Evolutionary conservation across 140 eudicot genomes (phyloP).

Genomic region (Stevia rebaudiana): DNA sequence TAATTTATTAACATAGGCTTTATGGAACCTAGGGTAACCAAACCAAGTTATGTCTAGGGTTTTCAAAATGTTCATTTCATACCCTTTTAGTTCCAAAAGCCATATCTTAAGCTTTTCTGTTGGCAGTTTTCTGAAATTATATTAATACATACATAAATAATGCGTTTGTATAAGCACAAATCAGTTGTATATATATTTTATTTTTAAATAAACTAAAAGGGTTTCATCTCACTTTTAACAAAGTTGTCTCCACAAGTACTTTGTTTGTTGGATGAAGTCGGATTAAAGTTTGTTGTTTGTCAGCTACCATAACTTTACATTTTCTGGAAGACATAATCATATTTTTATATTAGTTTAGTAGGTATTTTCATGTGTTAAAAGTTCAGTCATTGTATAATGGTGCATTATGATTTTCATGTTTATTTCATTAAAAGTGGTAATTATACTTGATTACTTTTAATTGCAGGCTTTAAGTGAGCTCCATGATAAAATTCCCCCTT

Average conservation of each 20-base stretch:
- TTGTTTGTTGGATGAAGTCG: background rate
- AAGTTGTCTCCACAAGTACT: background rate
- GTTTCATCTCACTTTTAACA: background rate
- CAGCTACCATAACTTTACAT: background rate
- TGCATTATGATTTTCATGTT: conserved; percentile 15
- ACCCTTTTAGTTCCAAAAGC: background rate
- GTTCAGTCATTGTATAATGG: background rate
- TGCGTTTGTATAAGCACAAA: background rate
- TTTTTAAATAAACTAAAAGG: background rate
- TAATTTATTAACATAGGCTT: background rate
- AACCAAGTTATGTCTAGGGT: background rate
- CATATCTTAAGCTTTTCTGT: conserved; percentile 2
- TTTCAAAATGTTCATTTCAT: background rate
- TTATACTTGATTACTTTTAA: conserved; percentile 19
- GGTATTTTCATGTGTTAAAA: background rate
- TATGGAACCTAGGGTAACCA: background rate
- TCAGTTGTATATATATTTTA: background rate
- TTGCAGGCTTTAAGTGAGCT: conserved; percentile 92
- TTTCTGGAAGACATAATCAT: background rate
- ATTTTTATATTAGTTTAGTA: background rate
- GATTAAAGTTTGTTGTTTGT: background rate
- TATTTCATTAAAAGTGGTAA: conserved; percentile 17
- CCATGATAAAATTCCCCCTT: conserved; percentile 95
- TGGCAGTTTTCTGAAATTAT: background rate
- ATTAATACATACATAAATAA: background rate